A percentile compares a stretch with the other conserved stretches of the same genome.
Evolutionary conservation across 176 grass and related monocot genomes (phyloP).

Genomic region (Lolium multiflorum): DNA sequence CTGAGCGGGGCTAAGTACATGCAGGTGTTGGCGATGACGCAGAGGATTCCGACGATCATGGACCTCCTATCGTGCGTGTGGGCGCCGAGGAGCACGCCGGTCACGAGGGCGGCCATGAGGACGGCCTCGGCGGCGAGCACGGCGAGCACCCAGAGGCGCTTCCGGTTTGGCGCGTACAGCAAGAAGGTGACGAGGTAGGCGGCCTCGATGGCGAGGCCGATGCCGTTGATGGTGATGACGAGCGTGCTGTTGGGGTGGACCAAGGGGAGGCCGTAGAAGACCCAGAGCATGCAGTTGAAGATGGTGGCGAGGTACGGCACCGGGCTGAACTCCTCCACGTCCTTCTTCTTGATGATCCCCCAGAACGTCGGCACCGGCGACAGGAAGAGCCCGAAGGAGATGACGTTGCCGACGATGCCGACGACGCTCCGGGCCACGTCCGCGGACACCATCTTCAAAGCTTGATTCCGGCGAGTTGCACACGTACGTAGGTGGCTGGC

Average conservation of each 20-base stretch:
- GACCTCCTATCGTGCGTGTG: constrained; percentile 58
- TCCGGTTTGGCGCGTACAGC: constrained; percentile 27
- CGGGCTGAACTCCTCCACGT: constrained; percentile 75
- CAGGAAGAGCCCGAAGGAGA: constrained; percentile 8
- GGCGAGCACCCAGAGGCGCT: constrained; percentile 50
- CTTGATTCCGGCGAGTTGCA: no score
- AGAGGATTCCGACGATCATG: constrained; percentile 61
- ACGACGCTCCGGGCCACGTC: no score
- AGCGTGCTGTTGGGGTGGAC: no score
- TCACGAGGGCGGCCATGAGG: constrained; percentile 55
- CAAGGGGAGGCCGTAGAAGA: no score
- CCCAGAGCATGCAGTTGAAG: not conserved
- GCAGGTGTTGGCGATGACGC: no score
- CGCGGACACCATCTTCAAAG: no score
- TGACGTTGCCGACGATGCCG: no score
- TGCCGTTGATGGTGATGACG: no score
- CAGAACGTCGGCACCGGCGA: constrained; percentile 48
- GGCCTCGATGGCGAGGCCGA: not conserved
- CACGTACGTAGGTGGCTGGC: no score
- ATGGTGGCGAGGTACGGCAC: constrained; percentile 80
- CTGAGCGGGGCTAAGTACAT: no score
- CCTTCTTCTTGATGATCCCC: constrained; percentile 59
- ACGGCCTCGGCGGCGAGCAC: constrained; percentile 48
- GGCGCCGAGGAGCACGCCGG: constrained; percentile 40
- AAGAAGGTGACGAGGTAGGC: constrained; percentile 68